Base-by-base conservation (phyloP, 371 early-diverging fungal genomes). In the Actinomortierella ambigua region DNA sequence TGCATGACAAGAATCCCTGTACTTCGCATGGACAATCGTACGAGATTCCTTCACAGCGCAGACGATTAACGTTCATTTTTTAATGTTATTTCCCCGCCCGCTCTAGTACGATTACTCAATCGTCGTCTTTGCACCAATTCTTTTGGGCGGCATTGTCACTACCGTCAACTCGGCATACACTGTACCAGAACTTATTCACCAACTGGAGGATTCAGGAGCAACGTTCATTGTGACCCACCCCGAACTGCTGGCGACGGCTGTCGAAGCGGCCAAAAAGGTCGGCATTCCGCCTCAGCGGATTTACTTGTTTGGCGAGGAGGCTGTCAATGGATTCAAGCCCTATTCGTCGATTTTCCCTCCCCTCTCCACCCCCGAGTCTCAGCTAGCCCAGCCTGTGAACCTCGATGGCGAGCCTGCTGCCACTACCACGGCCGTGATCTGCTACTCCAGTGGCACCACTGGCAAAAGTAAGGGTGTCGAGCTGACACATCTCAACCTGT, bases 401-500 rank as follows among this genome's bases (percentile, higher is more conserved):
- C 22, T 69, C 50, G 57, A 69, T 34, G 69, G 69, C 5, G 61
- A 70, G 46, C 34, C 59, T 14, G 57, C 70, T 3, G 24, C 50
- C n/a, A 57, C 60, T 47, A 55, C 65, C 42, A 82, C 83, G 40
- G 85, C 90, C 0, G 85, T 85, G 61, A 77, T 94, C n/a, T 90
- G 90, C 73, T 94, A 90, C 71, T 89, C 90, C n/a, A 88, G 89
- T 14, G 94, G 94, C 1, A 94, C 93, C 9, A 90, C 92, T 3
- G 92, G 91, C 56, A 77, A 50, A 51, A 51, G 86, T 63, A 90
- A 96, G 77, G 95, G 94, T 41, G 95, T 94, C 2, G 82, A 87
- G 79, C 83, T 91, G 6, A 90, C 93, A 0, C 95, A 95, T 66
- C 61, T 69, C 56, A 97, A 95, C 65, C 81, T 95, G 13, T 79